phyloP scores from a whole-genome alignment of 768 basidiomycete species.

The Strobilomyces dryophilus region DNA sequence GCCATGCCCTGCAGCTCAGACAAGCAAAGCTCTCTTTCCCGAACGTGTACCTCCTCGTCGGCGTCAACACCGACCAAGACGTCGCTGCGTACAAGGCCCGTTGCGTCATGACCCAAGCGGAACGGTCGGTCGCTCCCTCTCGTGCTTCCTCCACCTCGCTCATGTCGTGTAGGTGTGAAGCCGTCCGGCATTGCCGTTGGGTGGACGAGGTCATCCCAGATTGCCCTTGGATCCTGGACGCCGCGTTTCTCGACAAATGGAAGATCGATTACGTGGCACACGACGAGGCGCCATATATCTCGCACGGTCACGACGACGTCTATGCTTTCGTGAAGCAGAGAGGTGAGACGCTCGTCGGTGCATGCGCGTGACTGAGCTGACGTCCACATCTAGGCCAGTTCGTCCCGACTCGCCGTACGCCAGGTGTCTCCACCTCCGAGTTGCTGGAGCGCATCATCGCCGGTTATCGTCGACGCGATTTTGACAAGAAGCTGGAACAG shows the following conservation, averaged over 20 bases:
- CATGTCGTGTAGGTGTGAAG: constrained; percentile 61
- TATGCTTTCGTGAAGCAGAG: constrained; percentile 76
- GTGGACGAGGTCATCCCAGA: constrained; percentile 88
- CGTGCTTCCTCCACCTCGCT: not conserved
- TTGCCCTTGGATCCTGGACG: constrained; percentile 86
- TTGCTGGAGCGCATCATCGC: constrained; percentile 89
- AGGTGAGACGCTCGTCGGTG: constrained; percentile 45
- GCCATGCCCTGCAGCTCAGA: constrained; percentile 91
- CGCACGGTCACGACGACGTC: constrained; percentile 79
- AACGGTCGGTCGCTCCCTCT: constrained; percentile 49
- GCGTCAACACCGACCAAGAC: constrained; percentile 88
- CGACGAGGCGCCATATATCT: constrained; percentile 85
- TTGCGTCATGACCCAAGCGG: constrained; percentile 84
- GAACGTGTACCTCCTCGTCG: constrained; percentile 84
- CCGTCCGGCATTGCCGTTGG: constrained; percentile 95
- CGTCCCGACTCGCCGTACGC: constrained; percentile 91
- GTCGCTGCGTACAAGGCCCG: constrained; percentile 75
- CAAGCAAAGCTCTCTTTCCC: constrained; percentile 96
- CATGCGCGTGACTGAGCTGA: not conserved
- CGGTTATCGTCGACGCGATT: constrained; percentile 78
- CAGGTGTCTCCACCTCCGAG: constrained; percentile 90
- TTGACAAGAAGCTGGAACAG: constrained; percentile 85
- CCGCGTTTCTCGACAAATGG: constrained; percentile 78
- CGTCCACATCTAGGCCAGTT: constrained; percentile 66
- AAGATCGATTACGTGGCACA: constrained; percentile 97